phyloP scores from a whole-genome alignment of 768 basidiomycete genomes.

The Kwoniella sp. region DNA sequence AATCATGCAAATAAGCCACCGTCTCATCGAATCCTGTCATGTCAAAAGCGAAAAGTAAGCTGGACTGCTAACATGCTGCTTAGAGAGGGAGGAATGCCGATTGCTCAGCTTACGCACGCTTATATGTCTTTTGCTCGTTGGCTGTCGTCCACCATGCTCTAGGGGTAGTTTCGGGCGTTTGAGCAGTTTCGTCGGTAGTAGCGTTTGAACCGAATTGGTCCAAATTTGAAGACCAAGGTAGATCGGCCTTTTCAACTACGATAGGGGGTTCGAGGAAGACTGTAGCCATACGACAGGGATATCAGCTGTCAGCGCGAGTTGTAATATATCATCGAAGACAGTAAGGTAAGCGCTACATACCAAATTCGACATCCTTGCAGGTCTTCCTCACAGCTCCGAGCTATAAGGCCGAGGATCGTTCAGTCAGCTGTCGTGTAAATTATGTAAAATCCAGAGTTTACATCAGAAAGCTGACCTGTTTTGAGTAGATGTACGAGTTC shows the following conservation, averaged over 20 bases:
- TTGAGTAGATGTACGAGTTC: slow-evolving; percentile 50
- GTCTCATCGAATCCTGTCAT: slow-evolving; percentile 48
- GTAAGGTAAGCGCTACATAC: slow-evolving; percentile 20
- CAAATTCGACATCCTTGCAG: slow-evolving; percentile 54
- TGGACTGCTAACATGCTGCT: no score
- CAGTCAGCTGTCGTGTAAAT: neutral
- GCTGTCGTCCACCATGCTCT: slow-evolving; percentile 52
- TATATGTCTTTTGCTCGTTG: slow-evolving; percentile 42
- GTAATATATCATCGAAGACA: no score
- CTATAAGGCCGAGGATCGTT: slow-evolving; percentile 16
- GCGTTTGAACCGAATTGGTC: slow-evolving; percentile 49
- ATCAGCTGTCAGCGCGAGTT: no score
- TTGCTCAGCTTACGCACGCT: slow-evolving; percentile 38
- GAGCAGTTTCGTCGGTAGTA: slow-evolving; percentile 43
- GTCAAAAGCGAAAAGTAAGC: no score
- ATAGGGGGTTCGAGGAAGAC: slow-evolving; percentile 54
- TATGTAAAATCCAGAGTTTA: neutral
- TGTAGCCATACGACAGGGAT: no score
- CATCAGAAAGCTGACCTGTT: slow-evolving; percentile 33
- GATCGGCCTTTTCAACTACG: slow-evolving; percentile 52
- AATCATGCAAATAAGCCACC: slow-evolving; percentile 47
- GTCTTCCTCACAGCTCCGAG: slow-evolving; percentile 52
- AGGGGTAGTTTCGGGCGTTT: slow-evolving; percentile 53
- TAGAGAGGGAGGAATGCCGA: no score
- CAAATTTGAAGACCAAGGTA: slow-evolving; percentile 46